phyloP scores from a whole-genome alignment of 225 moss, liverwort and hornwort species.

The Takakia lepidozioides region DNA sequence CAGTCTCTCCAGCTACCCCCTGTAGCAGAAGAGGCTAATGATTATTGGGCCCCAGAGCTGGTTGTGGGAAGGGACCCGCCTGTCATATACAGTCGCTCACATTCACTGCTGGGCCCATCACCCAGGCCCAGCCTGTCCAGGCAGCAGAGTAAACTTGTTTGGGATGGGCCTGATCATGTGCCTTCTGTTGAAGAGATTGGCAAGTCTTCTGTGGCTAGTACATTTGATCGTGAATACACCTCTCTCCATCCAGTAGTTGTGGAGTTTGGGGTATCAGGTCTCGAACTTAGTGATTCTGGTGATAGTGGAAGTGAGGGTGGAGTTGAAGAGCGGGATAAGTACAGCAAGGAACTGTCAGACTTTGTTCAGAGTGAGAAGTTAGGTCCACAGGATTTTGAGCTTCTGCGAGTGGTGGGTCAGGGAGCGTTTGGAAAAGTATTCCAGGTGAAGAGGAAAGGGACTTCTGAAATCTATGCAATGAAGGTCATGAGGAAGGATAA shows the following conservation, averaged over 20 bases:
- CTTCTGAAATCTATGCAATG: constrained; percentile 94
- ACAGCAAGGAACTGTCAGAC: constrained; percentile 20
- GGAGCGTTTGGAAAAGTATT: constrained; percentile 97
- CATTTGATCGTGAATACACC: constrained; percentile 14
- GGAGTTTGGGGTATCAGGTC: constrained; percentile 15
- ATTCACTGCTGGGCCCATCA: constrained; percentile 89
- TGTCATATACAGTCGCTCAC: constrained; percentile 67
- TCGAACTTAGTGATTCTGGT: constrained; percentile 65
- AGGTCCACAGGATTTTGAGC: constrained; percentile 87
- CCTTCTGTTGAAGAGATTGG: constrained; percentile 9
- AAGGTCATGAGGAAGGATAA: constrained; percentile 95
- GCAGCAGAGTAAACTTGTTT: constrained; percentile 30
- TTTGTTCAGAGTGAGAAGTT: constrained; percentile 38
- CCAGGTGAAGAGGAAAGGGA: constrained; percentile 81
- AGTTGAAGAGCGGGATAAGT: constrained; percentile 43
- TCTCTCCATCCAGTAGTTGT: too few species aligned
- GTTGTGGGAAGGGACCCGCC: constrained; percentile 46
- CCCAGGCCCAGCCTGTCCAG: constrained; percentile 57
- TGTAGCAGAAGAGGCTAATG: constrained; percentile 58
- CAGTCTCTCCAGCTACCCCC: constrained; percentile 38
- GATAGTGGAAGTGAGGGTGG: constrained; percentile 78
- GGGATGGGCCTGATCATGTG: constrained; percentile 51
- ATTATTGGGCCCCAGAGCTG: constrained; percentile 53
- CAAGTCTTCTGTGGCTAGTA: constrained; percentile 3
- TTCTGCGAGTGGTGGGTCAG: constrained; percentile 84